Base-by-base conservation (phyloP, 805 yeast genomes). In the Cyberlindnera misumaiensis region DNA sequence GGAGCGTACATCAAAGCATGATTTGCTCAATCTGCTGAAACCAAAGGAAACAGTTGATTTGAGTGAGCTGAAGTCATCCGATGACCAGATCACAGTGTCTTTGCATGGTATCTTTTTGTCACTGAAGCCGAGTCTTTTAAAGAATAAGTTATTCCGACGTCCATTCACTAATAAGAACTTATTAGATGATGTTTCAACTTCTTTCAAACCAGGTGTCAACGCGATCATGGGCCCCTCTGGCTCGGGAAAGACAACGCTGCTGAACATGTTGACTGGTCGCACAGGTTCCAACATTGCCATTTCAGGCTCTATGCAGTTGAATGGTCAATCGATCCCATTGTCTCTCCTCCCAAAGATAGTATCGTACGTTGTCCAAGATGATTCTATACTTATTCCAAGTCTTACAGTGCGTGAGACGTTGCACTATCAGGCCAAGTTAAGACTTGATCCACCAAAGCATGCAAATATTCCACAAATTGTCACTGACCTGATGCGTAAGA, bases 201-300 rank as follows among this genome's bases (percentile, higher is more conserved):
- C 72, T 6, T 95, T 81, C 5, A 72, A 73, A 36, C 95, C 97
- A 1, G 77, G 80, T 12, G 63, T 83, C 9, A 83, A 80, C 52
- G 85, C 80, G 4, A 80, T 83, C 32, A 73, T 83, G 79, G 93
- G 93, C 0, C 89, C 90, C 0, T 81, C 88, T 1, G 90, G 90
- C 1, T 76, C 83, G 0, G 93, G 90, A 9, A 83, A 83, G 51
- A 77, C 87, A 0, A 75, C 89, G 0, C 54, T 83, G 32, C 59
- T 83, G 45, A 83, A 80, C 52, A 59, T 70, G 28, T 61, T 83
- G 14, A 77, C 93, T 15, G 76, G 79, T 16, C 65, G 93, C 37
- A 62, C 47, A 29, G 64, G 35, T 6, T 52, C 61, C 2, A 39
- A 57, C 4, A 24, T 47, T 26, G 16, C 39, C 3, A 28, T 48